A percentile compares a stretch with the other conserved stretches of the same genome.
Evolutionary conservation across 768 basidiomycete species (phyloP).

Genomic region (Suillus brevipes): DNA sequence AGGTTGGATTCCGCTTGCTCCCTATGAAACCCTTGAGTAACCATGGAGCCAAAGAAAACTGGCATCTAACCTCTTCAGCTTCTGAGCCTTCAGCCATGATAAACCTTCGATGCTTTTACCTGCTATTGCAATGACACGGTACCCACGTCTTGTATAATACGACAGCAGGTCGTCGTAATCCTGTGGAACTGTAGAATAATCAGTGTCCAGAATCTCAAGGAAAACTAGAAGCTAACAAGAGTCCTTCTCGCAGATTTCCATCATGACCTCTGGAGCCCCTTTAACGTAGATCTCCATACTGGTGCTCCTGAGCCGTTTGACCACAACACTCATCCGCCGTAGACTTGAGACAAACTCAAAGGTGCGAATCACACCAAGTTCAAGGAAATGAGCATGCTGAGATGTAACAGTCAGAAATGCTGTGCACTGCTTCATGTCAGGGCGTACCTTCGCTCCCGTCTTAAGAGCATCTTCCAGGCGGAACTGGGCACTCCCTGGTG

Average conservation of each 20-base stretch:
- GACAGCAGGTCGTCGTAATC: slow-evolving; percentile 96
- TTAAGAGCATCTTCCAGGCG: slow-evolving; percentile 91
- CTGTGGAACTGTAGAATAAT: slow-evolving; percentile 67
- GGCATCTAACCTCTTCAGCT: slow-evolving; percentile 78
- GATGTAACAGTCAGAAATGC: slow-evolving; percentile 5
- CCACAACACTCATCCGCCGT: slow-evolving; percentile 96
- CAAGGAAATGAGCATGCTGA: slow-evolving; percentile 95
- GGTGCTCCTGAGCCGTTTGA: slow-evolving; percentile 88
- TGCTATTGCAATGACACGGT: slow-evolving; percentile 96
- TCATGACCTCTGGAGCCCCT: slow-evolving; percentile 99
- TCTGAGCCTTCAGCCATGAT: slow-evolving; percentile 96
- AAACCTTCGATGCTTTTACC: slow-evolving; percentile 93
- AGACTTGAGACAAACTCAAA: slow-evolving; percentile 96
- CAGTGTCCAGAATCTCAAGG: slow-evolving; percentile 16
- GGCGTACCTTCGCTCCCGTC: slow-evolving; percentile 70
- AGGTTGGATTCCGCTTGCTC: slow-evolving; percentile 93
- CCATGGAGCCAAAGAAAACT: slow-evolving; percentile 5
- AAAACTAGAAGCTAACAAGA: slow-evolving; percentile 61
- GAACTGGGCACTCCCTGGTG: slow-evolving; percentile 91
- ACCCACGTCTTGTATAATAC: slow-evolving; percentile 96
- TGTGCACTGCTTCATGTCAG: not conserved
- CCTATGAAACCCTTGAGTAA: slow-evolving; percentile 39
- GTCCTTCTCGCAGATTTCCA: slow-evolving; percentile 86
- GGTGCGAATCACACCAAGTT: slow-evolving; percentile 92
- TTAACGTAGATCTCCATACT: slow-evolving; percentile 99